These are phyloP conservation scores for Candida odintsovae DNA, from an alignment of 805 yeast genomes.

Conservation along the genomic window DNA sequence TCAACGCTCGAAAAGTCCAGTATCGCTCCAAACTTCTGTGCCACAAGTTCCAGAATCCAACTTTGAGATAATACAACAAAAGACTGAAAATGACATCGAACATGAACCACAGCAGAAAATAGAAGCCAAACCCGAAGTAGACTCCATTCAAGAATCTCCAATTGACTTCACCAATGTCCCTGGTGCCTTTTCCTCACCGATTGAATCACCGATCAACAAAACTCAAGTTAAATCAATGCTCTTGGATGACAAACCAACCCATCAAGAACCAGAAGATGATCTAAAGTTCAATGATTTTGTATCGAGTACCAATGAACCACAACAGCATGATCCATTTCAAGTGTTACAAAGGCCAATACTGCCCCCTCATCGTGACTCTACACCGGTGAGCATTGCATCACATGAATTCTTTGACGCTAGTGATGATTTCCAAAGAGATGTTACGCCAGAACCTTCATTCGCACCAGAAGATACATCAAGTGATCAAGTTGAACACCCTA, in stretches of 20 bases:
- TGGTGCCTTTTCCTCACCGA: neutral
- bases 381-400: neutral
- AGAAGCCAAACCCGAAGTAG: neutral
- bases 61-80: neutral
- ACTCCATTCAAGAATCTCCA: neutral
- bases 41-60: neutral
- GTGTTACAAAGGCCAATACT: neutral
- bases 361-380: neutral
- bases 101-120: too few relatives aligned
- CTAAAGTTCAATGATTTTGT: neutral
- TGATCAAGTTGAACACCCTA: neutral
- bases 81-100: neutral
- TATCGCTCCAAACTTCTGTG: neutral
- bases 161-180: neutral
- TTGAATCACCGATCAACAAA: neutral
- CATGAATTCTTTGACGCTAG: neutral
- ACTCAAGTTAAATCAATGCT: neutral
- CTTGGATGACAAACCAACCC: neutral
- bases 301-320: neutral
- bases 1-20: neutral
- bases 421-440: neutral
- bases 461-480: neutral
- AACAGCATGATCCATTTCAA: neutral
- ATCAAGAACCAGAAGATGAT: neutral
- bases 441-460: neutral